A percentile compares a stretch with the other conserved stretches of the same genome.
These are phyloP conservation scores for Clitopilus hobsonii DNA, from an alignment of 768 basidiomycete species.

Conservation along the genomic window DNA sequence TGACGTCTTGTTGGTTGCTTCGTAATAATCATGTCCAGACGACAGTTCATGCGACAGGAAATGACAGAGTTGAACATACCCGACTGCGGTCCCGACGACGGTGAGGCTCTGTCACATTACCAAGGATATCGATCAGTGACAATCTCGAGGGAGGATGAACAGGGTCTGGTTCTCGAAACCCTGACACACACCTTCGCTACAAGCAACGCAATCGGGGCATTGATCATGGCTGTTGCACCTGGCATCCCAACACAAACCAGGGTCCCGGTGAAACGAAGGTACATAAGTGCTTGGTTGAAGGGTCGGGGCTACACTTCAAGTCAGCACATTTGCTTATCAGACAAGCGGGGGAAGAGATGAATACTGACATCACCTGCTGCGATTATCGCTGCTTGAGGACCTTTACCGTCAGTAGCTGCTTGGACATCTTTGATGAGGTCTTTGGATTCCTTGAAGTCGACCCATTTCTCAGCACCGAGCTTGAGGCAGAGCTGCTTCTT, in stretches of 20 bases:
- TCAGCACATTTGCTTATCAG: background rate
- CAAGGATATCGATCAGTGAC: no score
- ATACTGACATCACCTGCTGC: slow-evolving; percentile 46
- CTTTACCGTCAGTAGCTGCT: slow-evolving; percentile 53
- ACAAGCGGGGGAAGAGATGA: slow-evolving; percentile 1
- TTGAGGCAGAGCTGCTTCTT: slow-evolving; percentile 56
- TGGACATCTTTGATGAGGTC: slow-evolving; percentile 60
- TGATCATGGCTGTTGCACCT: slow-evolving; percentile 40
- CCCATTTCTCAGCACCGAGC: slow-evolving; percentile 60
- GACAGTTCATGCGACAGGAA: background rate
- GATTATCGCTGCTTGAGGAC: slow-evolving; percentile 66
- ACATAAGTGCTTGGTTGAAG: slow-evolving; percentile 56
- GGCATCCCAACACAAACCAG: slow-evolving; percentile 72
- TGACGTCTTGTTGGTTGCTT: slow-evolving; percentile 72
- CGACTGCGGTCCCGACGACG: slow-evolving; percentile 36
- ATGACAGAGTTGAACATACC: slow-evolving; percentile 19
- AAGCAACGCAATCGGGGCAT: slow-evolving; percentile 41
- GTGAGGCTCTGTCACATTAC: slow-evolving; percentile 29
- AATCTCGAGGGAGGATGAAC: background rate
- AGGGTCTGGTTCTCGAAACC: background rate
- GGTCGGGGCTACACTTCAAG: slow-evolving; percentile 34
- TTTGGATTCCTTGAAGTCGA: slow-evolving; percentile 68
- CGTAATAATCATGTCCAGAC: background rate
- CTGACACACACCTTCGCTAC: slow-evolving; percentile 25
- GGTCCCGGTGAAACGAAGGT: slow-evolving; percentile 63